These are phyloP conservation scores for Diutina scorzettiae DNA, from an alignment of 1,139 yeast genomes.

Conservation along the genomic window DNA sequence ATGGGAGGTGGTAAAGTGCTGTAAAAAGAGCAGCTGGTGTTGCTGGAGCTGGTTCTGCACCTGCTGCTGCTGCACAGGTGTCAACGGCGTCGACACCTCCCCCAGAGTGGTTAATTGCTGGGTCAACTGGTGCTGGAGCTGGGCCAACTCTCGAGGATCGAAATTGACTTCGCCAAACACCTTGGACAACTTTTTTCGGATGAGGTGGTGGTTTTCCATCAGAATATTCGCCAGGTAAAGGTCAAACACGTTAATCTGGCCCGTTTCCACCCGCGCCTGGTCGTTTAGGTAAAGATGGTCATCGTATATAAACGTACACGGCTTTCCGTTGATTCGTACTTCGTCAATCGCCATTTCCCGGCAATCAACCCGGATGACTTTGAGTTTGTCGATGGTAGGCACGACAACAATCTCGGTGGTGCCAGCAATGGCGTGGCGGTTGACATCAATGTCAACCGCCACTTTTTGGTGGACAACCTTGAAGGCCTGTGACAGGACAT, in stretches of 20 bases:
- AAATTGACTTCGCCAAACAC: constrained; percentile 42
- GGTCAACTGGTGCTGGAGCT: background rate
- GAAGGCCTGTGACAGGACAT: constrained; percentile 10
- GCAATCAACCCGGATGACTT: constrained; percentile 61
- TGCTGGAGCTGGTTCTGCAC: constrained; percentile 3
- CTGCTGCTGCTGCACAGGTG: constrained; percentile 1
- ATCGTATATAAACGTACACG: constrained; percentile 25
- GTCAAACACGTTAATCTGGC: constrained; percentile 26
- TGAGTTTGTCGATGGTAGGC: constrained; percentile 53
- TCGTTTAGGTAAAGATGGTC: constrained; percentile 30
- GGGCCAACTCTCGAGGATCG: constrained; percentile 14
- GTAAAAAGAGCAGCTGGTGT: constrained; percentile 1
- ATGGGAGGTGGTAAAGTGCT: constrained; percentile 12
- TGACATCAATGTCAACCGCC: constrained; percentile 52
- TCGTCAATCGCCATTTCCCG: constrained; percentile 59
- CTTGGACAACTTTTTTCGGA: constrained; percentile 51
- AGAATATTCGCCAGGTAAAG: constrained; percentile 31
- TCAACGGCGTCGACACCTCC: background rate
- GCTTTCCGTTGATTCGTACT: constrained; percentile 35
- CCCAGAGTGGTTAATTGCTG: background rate
- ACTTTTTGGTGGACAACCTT: constrained; percentile 45
- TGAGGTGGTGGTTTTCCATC: constrained; percentile 50
- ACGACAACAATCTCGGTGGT: constrained; percentile 72
- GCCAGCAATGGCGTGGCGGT: constrained; percentile 45
- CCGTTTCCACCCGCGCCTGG: constrained; percentile 14